Base-by-base conservation (phyloP, 169 alveolate species). In the Perkinsus marinus region DNA sequence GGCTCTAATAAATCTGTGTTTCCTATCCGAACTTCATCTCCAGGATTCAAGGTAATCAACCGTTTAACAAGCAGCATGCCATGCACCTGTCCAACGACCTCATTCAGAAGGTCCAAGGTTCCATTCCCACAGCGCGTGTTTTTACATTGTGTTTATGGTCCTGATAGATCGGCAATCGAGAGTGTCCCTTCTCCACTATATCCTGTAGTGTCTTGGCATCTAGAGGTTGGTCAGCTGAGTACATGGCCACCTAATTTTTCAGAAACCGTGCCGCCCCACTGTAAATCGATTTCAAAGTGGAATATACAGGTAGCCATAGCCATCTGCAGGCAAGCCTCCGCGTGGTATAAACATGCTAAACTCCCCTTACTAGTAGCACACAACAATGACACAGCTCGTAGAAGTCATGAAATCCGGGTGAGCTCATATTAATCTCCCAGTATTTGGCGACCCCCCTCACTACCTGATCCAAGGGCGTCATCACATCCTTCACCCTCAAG, bases 21-120 rank as follows among this genome's bases (percentile, higher is more conserved):
- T 13, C 79, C 79, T 19, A 57, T 57, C 22, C 22, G 26, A 6
- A 57, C 79, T 39, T 90, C 41, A 57, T 90, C 69, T 22, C n/a
- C 91, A 6, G 91, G 91, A 30, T 90, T 90, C 19, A 90, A 43
- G 22, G 41, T 69, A 57, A 90, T 90, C 91, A 90, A 30, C n/a
- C 57, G 34, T 39, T 90, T 90, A 17, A 90, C 91, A n/a, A 90
- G 41, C 79, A 90, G 91, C 79, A 90, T 39, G 68, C 91, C 91
- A 26, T 47, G 68, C 17, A 90, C 79, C 79, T 57, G 34, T 41
- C 10, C 46, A 41, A 41, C 46, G 10, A 3, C 10, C 46, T 57
- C 79, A 57, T 57, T 30, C 79, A 13, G 34, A 57, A 57, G 79
- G 79, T 57, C 79, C 34, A 13, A 0, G 79, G 79, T 57, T 57